A percentile compares a stretch with the other conserved stretches of the same genome.
Conservation (phyloP, 495 filamentous ascomycete genomes). For the Viridothelium virens region DNA sequence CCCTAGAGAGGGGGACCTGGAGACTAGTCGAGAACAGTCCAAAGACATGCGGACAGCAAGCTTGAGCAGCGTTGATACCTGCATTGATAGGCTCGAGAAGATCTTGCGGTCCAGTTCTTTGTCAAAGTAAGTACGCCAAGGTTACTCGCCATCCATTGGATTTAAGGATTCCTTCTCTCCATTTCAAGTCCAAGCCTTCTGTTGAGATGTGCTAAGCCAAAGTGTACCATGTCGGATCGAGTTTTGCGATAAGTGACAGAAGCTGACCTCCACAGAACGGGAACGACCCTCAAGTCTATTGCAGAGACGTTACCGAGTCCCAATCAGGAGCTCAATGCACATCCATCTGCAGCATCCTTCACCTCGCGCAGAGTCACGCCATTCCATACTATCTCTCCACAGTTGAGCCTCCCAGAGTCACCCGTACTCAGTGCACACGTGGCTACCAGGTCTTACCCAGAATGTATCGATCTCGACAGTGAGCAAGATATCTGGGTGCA, state of each 20-base stretch:
- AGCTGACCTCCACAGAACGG: not conserved
- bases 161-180: not conserved
- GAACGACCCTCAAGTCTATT: not conserved
- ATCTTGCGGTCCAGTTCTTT: not conserved
- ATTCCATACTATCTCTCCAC: not conserved
- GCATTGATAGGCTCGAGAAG: conserved; percentile 1
- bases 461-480: not conserved
- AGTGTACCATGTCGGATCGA: too few species aligned
- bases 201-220: too few species aligned
- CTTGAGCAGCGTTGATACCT: not conserved
- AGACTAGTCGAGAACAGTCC: not conserved
- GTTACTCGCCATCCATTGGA: not conserved
- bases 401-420: not conserved
- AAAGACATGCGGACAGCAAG: not conserved
- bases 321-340: not conserved
- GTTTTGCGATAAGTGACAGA: not conserved
- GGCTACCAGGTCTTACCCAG: not conserved
- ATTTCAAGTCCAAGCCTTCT: not conserved
- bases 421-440: not conserved
- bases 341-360: not conserved
- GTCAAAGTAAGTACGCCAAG: conserved; percentile 1
- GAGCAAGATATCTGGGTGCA: conserved; percentile 1
- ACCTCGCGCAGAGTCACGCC: not conserved
- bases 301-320: not conserved
- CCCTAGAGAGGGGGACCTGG: too few species aligned